Evolutionary conservation across 2,329 filamentous ascomycete genomes (phyloP).

Genomic region (Venturia effusa): DNA sequence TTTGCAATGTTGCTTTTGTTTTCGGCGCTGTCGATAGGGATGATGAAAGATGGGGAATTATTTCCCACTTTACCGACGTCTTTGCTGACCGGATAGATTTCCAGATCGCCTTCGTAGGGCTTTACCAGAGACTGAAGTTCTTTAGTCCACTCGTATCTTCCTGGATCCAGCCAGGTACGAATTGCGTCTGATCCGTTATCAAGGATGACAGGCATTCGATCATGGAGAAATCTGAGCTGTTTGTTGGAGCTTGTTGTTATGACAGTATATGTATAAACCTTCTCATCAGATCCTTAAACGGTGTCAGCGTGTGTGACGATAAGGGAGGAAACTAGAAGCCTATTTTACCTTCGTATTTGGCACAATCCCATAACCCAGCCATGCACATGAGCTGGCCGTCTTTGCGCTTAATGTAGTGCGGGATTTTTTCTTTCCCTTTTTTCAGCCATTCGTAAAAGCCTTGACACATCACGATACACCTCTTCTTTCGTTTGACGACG

Average conservation of each 20-base stretch:
- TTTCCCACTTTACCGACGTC: slow-evolving; percentile 94
- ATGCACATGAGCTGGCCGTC: slow-evolving; percentile 81
- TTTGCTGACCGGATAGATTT: slow-evolving; percentile 75
- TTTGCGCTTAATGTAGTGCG: slow-evolving; percentile 71
- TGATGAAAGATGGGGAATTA: slow-evolving; percentile 70
- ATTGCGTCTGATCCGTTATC: slow-evolving; percentile 63
- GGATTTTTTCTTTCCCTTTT: slow-evolving; percentile 70
- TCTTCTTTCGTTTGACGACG: slow-evolving; percentile 77
- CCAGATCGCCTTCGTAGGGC: slow-evolving; percentile 68
- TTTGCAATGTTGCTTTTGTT: slow-evolving; percentile 93
- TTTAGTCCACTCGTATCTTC: slow-evolving; percentile 58
- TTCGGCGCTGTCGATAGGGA: slow-evolving; percentile 72
- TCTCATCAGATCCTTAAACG: slow-evolving; percentile 47
- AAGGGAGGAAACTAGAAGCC: not conserved
- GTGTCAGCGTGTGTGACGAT: not conserved
- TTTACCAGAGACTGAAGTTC: slow-evolving; percentile 71
- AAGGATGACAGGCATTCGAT: slow-evolving; percentile 91
- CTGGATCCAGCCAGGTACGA: slow-evolving; percentile 68
- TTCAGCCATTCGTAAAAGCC: slow-evolving; percentile 97
- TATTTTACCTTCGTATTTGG: slow-evolving; percentile 59
- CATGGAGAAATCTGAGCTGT: slow-evolving; percentile 77
- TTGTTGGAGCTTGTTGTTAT: slow-evolving; percentile 83
- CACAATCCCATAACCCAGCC: slow-evolving; percentile 86
- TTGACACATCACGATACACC: slow-evolving; percentile 78
- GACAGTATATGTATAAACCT: slow-evolving; percentile 80